Evolutionary conservation across 2,329 filamentous ascomycete genomes (phyloP), one percentile per base, ranked within the genome.

Genomic region (Fusarium sp.): DNA sequence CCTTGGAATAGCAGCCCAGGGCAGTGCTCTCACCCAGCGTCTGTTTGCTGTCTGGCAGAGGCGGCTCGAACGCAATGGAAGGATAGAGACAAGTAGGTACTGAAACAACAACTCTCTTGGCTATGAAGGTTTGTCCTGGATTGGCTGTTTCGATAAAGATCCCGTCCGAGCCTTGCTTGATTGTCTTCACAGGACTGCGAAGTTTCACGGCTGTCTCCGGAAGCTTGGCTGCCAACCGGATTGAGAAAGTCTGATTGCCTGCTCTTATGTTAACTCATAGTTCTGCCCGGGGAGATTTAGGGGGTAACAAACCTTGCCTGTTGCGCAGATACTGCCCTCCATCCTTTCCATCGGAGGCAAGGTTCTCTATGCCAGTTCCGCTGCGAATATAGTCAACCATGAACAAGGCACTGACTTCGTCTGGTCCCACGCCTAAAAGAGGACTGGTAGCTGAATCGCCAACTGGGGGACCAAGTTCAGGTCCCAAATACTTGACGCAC

Each of bases 1-100:
- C 63, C 58, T 82, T 82, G 41, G 74, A 76, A 48, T 79, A 80
- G 50, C 75, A 70, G 3, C 80, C 80, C 1, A 76, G 71, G 19
- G 69, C 75, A 6, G 77, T 79, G 10, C 63, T 57, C 1, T 75
- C 69, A 2, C 71, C 68, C 17, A 80, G 54, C 1, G 55, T 57
- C 20, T 62, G 47, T 48, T 80, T 78, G 6, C 50, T 50, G 0
- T 39, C 15, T 0, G 80, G 78, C 7, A 82, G 71, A 0, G 72
- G 56, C 10, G 75, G 75, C 7, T 68, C 61, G 45, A 75, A 75
- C 4, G 53, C 45, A 33, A 75, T 70, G 17, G 63, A 49, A 15
- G 41, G 32, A 39, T 72, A 75, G 5, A 70, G 64, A 26, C 72
- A 65, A 5, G 70, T 73, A 3, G 74, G 73, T 15, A 73, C 71